phyloP scores from a whole-genome alignment of 1,284 basidiomycete species.

The Exobasidium rhododendri region DNA sequence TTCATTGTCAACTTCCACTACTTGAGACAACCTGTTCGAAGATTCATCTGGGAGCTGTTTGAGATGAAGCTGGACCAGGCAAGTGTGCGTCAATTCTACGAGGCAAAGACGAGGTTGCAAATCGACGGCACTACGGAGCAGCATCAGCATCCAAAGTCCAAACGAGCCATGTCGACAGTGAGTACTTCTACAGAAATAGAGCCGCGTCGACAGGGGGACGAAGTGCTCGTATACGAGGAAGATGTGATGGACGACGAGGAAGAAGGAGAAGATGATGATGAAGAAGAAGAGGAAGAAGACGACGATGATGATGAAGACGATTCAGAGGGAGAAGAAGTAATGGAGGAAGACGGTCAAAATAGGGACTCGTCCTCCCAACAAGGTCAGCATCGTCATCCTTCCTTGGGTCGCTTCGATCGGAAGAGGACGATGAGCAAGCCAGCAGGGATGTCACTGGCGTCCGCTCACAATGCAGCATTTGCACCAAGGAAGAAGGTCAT shows the following conservation, averaged over 20 bases:
- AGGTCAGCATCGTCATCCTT: too few species aligned
- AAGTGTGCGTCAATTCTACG: conserved; percentile 17
- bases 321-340: neutral
- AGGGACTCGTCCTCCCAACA: neutral
- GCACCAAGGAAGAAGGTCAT: neutral
- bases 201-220: neutral
- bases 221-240: neutral
- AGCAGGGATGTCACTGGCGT: neutral
- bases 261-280: conserved; percentile 11
- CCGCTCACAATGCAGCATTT: neutral
- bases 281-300: conserved; percentile 7
- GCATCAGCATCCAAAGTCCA: neutral
- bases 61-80: conserved; percentile 57
- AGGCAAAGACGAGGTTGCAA: neutral
- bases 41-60: conserved; percentile 90
- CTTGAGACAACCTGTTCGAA: conserved; percentile 73
- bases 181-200: neutral
- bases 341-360: conserved; percentile 6
- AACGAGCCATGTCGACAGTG: neutral
- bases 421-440: neutral
- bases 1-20: conserved; percentile 61
- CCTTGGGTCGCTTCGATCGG: neutral
- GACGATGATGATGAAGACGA: neutral
- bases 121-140: neutral
- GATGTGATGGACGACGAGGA: conserved; percentile 20